Evolutionary conservation across 1,284 basidiomycete genomes (phyloP).

Genomic region (Ceratorhiza oryzae-sativae): DNA sequence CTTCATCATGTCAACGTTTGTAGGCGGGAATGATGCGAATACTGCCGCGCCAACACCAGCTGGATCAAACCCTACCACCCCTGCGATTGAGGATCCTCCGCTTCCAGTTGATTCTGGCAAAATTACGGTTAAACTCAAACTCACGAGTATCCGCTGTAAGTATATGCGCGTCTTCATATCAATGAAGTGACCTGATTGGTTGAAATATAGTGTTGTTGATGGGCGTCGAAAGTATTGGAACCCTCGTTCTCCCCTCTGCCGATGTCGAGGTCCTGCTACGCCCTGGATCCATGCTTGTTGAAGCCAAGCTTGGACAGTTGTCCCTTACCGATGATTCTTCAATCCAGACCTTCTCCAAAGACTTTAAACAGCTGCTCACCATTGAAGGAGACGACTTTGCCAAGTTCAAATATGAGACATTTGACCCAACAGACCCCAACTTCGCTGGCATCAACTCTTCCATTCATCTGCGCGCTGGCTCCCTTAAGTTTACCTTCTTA

Average conservation of each 20-base stretch:
- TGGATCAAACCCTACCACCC: constrained; percentile 5
- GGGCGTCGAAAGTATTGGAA: constrained; percentile 82
- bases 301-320: constrained; percentile 86
- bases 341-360: constrained; percentile 61
- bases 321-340: constrained; percentile 82
- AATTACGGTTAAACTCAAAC: constrained; percentile 83
- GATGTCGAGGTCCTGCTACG: constrained; percentile 84
- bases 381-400: constrained; percentile 97
- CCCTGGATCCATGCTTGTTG: constrained; percentile 78
- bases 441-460: constrained; percentile 89
- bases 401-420: constrained; percentile 95
- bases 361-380: constrained; percentile 89
- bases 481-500: constrained; percentile 88
- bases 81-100: constrained; percentile 26
- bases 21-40: constrained; percentile 58
- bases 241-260: constrained; percentile 90
- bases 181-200: constrained; percentile 11
- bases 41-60: constrained; percentile 30
- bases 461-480: constrained; percentile 86
- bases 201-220: constrained; percentile 73
- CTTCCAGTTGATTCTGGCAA: constrained; percentile 57
- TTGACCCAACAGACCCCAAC: constrained; percentile 67
- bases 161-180: constrained; percentile 43
- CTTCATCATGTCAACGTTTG: constrained; percentile 98
- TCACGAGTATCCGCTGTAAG: constrained; percentile 86